Evolutionary conservation across 805 yeast species (phyloP), one percentile per base, ranked within the genome.

Genomic region (Candida broadrunensis): DNA sequence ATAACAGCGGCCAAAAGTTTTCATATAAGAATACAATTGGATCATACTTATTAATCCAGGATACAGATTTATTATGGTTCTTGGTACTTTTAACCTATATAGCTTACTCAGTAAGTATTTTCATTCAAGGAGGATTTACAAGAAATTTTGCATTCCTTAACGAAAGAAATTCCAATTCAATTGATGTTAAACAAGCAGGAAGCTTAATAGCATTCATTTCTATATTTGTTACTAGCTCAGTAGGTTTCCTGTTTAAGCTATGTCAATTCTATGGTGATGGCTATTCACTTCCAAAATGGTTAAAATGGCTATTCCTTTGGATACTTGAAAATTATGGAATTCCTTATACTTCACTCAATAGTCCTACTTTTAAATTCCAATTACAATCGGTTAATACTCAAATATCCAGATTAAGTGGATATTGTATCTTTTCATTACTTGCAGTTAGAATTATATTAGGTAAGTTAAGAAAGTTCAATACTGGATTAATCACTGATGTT

Each of bases 1-100:
- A 84, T 54, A 84, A 83, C 49, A 80, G 91, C 38, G 98, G 98
- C 1, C 97, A 90, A 54, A 93, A 93, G 49, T 82, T 75, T 33
- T 71, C 76, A 13, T 72, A 63, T 5, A 44, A 51, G 6, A 36
- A 31, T 15, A 61, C 68, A 3, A 39, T 84, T 4, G 67, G 78
- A 0, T 56, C 71, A 1, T 65, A 64, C 31, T 54, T 89, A 2
- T 47, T 58, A 16, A 36, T 33, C 7, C 46, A 50, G 0, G 45
- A 64, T 44, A 38, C 63, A 1, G 36, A 44, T 1, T 16, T 71
- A 9, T 62, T 75, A 27, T 81, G 89, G 89, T 27, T 45, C 2
- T 50, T 81, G 8, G 69, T 73, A 15, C 36, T 67, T 0, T 5
- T 68, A 2, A 72, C 85, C 2, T 76, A 56, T 50, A 57, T 44